Evolutionary conservation across 306 rosid species (phyloP).

Genomic region (Sesbania bispinosa): DNA sequence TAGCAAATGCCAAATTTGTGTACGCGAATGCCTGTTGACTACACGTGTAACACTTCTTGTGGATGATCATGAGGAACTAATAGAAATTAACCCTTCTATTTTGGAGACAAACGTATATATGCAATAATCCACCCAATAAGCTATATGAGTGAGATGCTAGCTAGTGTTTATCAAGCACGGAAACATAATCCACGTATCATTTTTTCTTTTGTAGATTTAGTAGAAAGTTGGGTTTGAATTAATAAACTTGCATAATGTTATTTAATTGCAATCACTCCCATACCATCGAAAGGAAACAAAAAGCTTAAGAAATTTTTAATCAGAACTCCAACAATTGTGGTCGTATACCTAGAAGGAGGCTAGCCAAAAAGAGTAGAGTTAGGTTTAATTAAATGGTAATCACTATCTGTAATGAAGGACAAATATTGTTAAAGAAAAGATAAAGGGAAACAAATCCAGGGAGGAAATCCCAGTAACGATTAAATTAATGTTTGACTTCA

Average conservation of each 20-base stretch:
- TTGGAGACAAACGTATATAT: neutral
- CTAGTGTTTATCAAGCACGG: too few species aligned
- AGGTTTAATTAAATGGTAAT: slow-evolving; percentile 13
- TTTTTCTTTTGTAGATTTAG: too few species aligned
- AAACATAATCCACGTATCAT: too few species aligned
- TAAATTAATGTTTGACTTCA: slow-evolving; percentile 52
- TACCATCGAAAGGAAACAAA: neutral
- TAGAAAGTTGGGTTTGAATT: too few species aligned
- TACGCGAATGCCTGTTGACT: too few species aligned
- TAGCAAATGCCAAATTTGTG: slow-evolving; percentile 31
- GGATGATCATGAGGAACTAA: slow-evolving; percentile 16
- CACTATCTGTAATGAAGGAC: too few species aligned
- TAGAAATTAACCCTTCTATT: neutral
- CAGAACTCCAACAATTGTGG: neutral
- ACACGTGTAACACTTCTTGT: slow-evolving; percentile 34
- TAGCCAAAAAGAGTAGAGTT: slow-evolving; percentile 15
- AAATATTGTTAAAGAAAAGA: neutral
- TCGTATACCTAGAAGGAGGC: neutral
- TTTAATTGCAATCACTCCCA: too few species aligned
- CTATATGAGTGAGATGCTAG: too few species aligned
- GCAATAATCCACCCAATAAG: too few species aligned
- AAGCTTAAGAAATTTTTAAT: neutral
- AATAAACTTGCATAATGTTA: too few species aligned
- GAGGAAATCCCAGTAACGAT: slow-evolving; percentile 37
- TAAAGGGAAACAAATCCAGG: neutral